A percentile compares a stretch with the other conserved stretches of the same genome.
Conservation (phyloP, 495 filamentous ascomycete genomes). For the Thozetella sp. region DNA sequence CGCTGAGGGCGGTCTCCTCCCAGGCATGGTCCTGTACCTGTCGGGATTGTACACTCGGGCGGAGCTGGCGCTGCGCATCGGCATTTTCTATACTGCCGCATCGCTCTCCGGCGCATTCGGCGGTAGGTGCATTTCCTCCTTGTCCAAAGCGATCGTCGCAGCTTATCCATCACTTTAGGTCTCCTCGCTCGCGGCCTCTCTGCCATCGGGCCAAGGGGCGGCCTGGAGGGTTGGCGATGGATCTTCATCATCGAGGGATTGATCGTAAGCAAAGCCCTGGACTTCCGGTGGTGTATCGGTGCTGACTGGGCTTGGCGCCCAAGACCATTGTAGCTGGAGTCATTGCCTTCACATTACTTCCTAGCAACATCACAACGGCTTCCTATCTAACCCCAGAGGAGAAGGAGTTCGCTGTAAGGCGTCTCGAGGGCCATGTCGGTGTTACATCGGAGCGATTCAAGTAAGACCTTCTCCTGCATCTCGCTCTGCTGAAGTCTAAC, state of each 20-base stretch:
- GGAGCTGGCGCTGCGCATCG: conserved; percentile 55
- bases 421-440: conserved; percentile 33
- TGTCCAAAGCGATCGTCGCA: not conserved
- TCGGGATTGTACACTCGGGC: conserved; percentile 45
- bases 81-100: conserved; percentile 55
- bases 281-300: conserved; percentile 18
- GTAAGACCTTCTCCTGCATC: conserved; percentile 16
- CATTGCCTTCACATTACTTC: conserved; percentile 55
- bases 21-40: conserved; percentile 53
- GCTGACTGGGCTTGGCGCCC: conserved; percentile 15
- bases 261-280: conserved; percentile 31
- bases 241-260: conserved; percentile 55
- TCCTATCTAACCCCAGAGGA: conserved; percentile 52
- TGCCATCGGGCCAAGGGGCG: conserved; percentile 36
- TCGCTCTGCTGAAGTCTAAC: conserved; percentile 4
- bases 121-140: conserved; percentile 22
- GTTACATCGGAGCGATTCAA: conserved; percentile 28
- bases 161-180: conserved; percentile 30
- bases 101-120: conserved; percentile 60
- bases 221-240: conserved; percentile 49
- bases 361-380: conserved; percentile 58
- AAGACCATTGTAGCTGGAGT: conserved; percentile 56
- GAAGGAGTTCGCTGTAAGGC: conserved; percentile 32
- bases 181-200: conserved; percentile 43
- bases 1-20: conserved; percentile 50